Evolutionary conservation across 192 early-diverging fungal genomes (phyloP).

Genomic region (Rhizoclosmatium sp.): DNA sequence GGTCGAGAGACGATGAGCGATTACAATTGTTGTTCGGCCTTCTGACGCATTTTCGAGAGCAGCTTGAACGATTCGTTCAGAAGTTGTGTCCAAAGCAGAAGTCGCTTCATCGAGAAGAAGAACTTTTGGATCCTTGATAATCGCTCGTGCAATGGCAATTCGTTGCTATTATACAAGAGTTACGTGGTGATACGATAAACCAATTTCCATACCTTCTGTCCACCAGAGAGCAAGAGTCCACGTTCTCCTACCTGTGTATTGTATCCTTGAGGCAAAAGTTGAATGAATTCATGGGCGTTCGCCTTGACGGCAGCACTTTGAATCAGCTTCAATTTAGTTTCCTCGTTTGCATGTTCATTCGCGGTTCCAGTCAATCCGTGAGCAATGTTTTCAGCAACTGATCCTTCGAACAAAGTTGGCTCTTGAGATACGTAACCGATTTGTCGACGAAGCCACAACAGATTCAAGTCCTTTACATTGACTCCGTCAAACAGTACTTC

Average conservation of each 20-base stretch:
- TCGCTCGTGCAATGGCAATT: slow-evolving; percentile 93
- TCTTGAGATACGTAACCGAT: slow-evolving; percentile 93
- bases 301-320: slow-evolving; percentile 62
- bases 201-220: slow-evolving; percentile 66
- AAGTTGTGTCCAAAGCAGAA: slow-evolving; percentile 61
- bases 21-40: slow-evolving; percentile 85
- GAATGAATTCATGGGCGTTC: slow-evolving; percentile 86
- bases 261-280: slow-evolving; percentile 78
- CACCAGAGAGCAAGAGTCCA: slow-evolving; percentile 74
- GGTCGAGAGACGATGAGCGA: slow-evolving; percentile 92
- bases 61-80: slow-evolving; percentile 57
- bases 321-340: slow-evolving; percentile 57
- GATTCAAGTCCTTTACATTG: slow-evolving; percentile 79
- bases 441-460: slow-evolving; percentile 79
- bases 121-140: slow-evolving; percentile 84
- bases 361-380: slow-evolving; percentile 54
- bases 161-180: slow-evolving; percentile 61
- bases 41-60: slow-evolving; percentile 55
- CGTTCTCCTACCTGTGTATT: slow-evolving; percentile 85
- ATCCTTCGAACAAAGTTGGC: slow-evolving; percentile 80
- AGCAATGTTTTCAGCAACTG: slow-evolving; percentile 81
- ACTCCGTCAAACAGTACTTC: slow-evolving; percentile 82
- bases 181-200: too few species aligned
- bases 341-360: slow-evolving; percentile 73
- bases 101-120: slow-evolving; percentile 73